phyloP scores from a whole-genome alignment of 1,284 basidiomycete genomes.

The Cryptococcus sp. region DNA sequence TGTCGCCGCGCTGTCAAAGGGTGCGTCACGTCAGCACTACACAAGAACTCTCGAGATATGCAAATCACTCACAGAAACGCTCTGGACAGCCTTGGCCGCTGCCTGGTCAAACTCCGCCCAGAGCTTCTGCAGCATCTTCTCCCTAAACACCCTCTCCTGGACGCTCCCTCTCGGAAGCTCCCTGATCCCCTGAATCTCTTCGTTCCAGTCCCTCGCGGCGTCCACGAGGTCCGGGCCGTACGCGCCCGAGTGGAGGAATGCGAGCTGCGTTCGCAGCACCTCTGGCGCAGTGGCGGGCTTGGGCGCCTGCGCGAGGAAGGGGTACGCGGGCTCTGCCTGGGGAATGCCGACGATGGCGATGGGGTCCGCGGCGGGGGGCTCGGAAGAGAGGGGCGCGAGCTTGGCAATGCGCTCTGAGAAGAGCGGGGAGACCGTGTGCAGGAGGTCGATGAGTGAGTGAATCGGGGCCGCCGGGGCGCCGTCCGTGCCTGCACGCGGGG shows the following conservation, averaged over 20 bases:
- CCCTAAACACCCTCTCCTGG: conserved; percentile 56
- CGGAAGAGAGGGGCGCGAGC: conserved; percentile 36
- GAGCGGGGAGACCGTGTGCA: conserved; percentile 52
- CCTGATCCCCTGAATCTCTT: conserved; percentile 57
- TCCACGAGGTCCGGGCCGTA: conserved; percentile 55
- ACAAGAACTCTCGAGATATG: conserved; percentile 4
- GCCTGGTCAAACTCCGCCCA: conserved; percentile 57
- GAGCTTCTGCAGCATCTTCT: conserved; percentile 56
- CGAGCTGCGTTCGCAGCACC: conserved; percentile 56
- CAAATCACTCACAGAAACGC: conserved; percentile 48
- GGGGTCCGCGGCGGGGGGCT: conserved; percentile 41
- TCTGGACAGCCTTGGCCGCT: conserved; percentile 54
- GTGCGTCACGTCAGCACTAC: neutral
- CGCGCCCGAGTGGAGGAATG: conserved; percentile 57
- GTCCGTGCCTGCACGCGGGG: conserved; percentile 41
- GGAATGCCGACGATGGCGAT: conserved; percentile 54
- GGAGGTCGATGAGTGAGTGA: conserved; percentile 56
- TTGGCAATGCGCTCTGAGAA: conserved; percentile 49
- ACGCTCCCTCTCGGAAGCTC: conserved; percentile 55
- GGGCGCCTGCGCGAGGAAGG: conserved; percentile 53
- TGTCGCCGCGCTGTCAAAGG: conserved; percentile 48
- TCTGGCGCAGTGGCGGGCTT: conserved; percentile 51
- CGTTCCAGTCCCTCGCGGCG: conserved; percentile 59
- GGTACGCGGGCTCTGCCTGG: conserved; percentile 55
- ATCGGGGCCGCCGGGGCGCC: conserved; percentile 35